phyloP scores from a whole-genome alignment of 208 protist species.

The Herpetomonas muscarum region DNA sequence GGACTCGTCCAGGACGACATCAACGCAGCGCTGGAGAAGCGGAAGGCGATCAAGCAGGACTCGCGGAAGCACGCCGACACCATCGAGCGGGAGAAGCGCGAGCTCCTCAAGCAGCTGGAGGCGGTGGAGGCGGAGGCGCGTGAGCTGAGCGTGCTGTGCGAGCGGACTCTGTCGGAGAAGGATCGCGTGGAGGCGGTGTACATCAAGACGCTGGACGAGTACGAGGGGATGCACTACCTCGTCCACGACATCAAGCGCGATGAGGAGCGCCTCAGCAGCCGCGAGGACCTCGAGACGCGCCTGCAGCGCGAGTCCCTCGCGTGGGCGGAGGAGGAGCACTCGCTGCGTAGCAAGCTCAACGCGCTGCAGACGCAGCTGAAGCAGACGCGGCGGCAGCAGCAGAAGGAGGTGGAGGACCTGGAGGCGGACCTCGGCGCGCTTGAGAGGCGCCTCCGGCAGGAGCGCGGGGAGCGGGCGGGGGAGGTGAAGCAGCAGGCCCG shows the following conservation, averaged over 20 bases:
- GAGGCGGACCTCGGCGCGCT: conserved; percentile 51
- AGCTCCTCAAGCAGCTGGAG: conserved; percentile 54
- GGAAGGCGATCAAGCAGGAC: conserved; percentile 41
- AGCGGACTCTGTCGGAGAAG: conserved; percentile 46
- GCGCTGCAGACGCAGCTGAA: conserved; percentile 45
- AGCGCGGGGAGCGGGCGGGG: conserved; percentile 34
- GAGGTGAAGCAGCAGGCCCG: conserved; percentile 34
- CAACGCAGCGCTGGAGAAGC: conserved; percentile 32
- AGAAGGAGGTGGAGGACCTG: conserved; percentile 50
- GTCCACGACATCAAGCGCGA: conserved; percentile 73
- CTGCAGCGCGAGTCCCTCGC: conserved; percentile 65
- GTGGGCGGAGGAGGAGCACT: conserved; percentile 85
- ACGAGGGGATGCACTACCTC: conserved; percentile 73
- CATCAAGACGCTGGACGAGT: conserved; percentile 73
- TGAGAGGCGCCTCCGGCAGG: conserved; percentile 40
- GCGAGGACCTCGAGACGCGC: conserved; percentile 57
- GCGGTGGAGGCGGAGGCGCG: conserved; percentile 62
- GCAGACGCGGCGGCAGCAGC: conserved; percentile 33
- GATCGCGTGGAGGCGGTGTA: conserved; percentile 66
- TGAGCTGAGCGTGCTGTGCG: conserved; percentile 45
- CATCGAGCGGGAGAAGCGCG: conserved; percentile 59
- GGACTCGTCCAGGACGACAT: conserved; percentile 69
- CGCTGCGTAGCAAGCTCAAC: conserved; percentile 47
- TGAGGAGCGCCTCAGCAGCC: conserved; percentile 49
- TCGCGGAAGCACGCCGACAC: conserved; percentile 42